Conservation (phyloP, 2,329 filamentous ascomycete species). For the Daldinia sp. region DNA sequence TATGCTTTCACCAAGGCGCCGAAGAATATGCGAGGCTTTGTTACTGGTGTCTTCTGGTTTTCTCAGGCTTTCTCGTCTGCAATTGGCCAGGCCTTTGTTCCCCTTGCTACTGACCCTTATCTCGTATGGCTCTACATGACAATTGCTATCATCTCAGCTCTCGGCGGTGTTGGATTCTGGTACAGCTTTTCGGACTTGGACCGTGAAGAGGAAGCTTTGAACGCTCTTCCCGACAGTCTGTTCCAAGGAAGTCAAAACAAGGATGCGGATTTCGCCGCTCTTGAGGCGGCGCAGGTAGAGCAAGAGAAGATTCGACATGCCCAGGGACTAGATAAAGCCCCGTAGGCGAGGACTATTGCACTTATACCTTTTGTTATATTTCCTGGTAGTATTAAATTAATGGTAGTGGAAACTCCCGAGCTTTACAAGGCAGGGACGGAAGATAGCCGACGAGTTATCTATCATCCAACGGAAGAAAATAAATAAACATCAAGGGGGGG, state of each 20-base stretch:
- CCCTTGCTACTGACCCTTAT: conserved; percentile 70
- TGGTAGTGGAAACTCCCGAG: background rate
- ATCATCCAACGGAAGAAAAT: background rate
- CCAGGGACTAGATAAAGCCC: conserved; percentile 43
- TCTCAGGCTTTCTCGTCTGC: conserved; percentile 76
- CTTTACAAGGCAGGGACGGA: background rate
- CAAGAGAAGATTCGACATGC: conserved; percentile 46
- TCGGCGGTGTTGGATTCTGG: conserved; percentile 77
- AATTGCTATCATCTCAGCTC: conserved; percentile 73
- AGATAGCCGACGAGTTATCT: background rate
- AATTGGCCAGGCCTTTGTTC: conserved; percentile 73
- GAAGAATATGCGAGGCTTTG: conserved; percentile 79
- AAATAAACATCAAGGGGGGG: background rate
- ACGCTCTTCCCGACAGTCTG: conserved; percentile 61
- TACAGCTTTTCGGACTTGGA: conserved; percentile 72
- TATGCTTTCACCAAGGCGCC: conserved; percentile 83
- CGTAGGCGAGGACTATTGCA: background rate
- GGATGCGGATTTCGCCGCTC: conserved; percentile 45
- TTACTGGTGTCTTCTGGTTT: conserved; percentile 76
- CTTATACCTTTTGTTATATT: background rate
- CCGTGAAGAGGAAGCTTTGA: conserved; percentile 73
- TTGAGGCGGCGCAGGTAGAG: conserved; percentile 44
- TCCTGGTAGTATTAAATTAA: background rate
- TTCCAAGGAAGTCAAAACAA: conserved; percentile 48
- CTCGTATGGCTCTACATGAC: conserved; percentile 80